Percentiles rank a stretch among this genome's conserved stretches.
Conservation (phyloP, 768 basidiomycete species). For the Mycena sanguinolenta region DNA sequence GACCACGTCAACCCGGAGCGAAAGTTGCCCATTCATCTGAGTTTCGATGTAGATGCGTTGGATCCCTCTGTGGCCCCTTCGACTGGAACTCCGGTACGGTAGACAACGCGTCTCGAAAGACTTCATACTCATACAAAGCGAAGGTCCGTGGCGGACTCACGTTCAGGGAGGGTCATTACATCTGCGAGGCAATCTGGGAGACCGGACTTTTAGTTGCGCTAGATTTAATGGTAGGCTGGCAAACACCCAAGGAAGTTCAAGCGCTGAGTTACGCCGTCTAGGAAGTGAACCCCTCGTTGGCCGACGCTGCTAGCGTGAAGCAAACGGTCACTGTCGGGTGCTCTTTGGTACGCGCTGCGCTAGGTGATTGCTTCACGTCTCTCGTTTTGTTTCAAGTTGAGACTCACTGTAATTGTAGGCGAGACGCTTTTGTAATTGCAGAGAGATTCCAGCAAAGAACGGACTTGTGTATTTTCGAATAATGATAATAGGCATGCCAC, state of each 20-base stretch:
- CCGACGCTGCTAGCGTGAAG: constrained; percentile 77
- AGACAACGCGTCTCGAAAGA: neutral
- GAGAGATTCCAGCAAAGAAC: constrained; percentile 14
- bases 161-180: constrained; percentile 98
- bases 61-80: constrained; percentile 97
- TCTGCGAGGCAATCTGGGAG: constrained; percentile 92
- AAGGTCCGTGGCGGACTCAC: constrained; percentile 94
- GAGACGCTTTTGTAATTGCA: constrained; percentile 31
- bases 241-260: neutral
- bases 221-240: constrained; percentile 86
- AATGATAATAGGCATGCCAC: constrained; percentile 34
- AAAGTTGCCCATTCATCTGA: constrained; percentile 90
- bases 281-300: constrained; percentile 98
- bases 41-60: constrained; percentile 95
- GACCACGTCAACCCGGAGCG: constrained; percentile 92
- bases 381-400: neutral
- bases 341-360: constrained; percentile 83
- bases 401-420: constrained; percentile 44
- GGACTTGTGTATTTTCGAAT: constrained; percentile 21
- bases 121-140: constrained; percentile 11
- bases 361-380: constrained; percentile 66
- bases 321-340: constrained; percentile 94
- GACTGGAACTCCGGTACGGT: constrained; percentile 88
- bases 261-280: constrained; percentile 48
- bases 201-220: constrained; percentile 93